Evolutionary conservation across 208 protist genomes (phyloP), one percentile per base, ranked within the genome.

Genomic region (Crithidia expoeki): DNA sequence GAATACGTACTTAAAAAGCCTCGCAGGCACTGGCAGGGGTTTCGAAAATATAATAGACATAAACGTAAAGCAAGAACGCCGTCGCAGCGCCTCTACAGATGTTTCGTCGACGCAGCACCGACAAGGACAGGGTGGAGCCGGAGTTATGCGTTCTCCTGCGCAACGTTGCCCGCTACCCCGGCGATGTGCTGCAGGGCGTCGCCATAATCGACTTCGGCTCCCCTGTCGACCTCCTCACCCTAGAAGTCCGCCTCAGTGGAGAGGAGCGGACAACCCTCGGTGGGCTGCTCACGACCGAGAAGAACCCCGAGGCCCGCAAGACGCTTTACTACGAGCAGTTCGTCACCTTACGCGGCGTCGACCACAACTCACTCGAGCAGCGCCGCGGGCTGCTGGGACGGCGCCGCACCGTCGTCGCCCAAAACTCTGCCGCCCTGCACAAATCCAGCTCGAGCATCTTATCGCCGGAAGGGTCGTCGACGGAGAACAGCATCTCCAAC

Each of bases 261-360:
- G 60, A 67, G 2, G 83, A 93, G 57, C 49, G 42, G 10, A 63
- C 83, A 0, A 51, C 40, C 32, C 57, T 90, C 42, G 81, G 76
- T 28, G 68, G 49, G 2, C 53, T 84, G 0, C 30, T 90, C 1
- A 33, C 57, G 11, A 76, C 66, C 19, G 23, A 49, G 14, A 70
- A 70, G 25, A 85, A 86, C 56, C 64, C 57, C 0, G 83, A 90
- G 55, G 63, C 65, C 16, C 78, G 76, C 12, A 56, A 75, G 34
- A 83, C 74, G 40, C 50, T 52, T 12, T 94, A 92, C 66, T 92
- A 89, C 51, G 58, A 78, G 25, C 83, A 86, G 72, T 76, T 74
- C 40, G 66, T 90, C 32, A 83, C 79, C 0, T 46, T 88, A 21
- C 64, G 80, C 7, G 83, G 76, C 5, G 46, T 78, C 6, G 71